Evolutionary conservation across 768 basidiomycete species (phyloP), one percentile per base, ranked within the genome.

Genomic region (Tremella mesenterica): DNA sequence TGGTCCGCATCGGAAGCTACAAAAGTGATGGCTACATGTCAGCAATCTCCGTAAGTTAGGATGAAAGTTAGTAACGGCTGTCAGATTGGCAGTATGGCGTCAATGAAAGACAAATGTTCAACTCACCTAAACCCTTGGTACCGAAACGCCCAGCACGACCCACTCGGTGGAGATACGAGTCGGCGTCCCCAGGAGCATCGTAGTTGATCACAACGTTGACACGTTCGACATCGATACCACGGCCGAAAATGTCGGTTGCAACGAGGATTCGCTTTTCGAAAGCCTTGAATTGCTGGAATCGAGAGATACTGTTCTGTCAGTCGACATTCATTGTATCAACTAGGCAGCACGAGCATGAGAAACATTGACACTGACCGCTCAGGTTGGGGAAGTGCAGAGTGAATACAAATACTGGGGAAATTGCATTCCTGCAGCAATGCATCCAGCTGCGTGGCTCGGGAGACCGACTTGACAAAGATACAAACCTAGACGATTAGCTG

Each of bases 171-270:
- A 99, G 81, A 73, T 99, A 99, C 58, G 88, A 92, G 76, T 99
- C 95, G 20, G 95, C 93, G 65, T 99, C 95, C 33, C 85, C 83
- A 34, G 95, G 91, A 58, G 86, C 90, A 69, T 99, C 95, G 71
- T 99, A 99, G 76, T 99, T 99, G 77, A 99, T 82, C 47, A 99
- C 95, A 54, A 97, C 96, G 76, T 99, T 99, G 65, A 99, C 95
- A 57, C 95, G 90, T 74, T 99, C 95, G 20, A 99, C 93, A 77
- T 99, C 95, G 60, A 99, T 99, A 61, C 93, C 95, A 74, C 95
- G 88, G 56, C 95, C 95, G 57, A 99, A 99, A 61, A 99, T 97
- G 73, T 99, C 95, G 18, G 95, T 99, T 18, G 92, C 93, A 36
- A 99, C 95, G 18, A 99, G 80, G 60, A 99, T 96, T 60, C 95